These are phyloP conservation scores for Aspergillus baeticus DNA, from an alignment of 495 filamentous ascomycete species.

Conservation along the genomic window DNA sequence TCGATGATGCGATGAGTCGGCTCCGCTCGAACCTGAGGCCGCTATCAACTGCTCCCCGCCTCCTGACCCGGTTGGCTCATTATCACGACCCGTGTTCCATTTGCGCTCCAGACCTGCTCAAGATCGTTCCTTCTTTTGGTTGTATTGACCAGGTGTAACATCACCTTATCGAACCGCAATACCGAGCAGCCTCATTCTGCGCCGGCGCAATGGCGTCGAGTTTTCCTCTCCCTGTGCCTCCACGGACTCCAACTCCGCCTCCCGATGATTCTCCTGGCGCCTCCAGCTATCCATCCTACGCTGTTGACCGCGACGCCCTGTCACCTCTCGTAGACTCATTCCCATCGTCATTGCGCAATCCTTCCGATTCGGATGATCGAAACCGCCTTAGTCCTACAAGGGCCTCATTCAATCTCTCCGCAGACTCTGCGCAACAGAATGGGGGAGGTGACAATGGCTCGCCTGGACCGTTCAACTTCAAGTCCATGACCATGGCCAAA, in stretches of 20 bases:
- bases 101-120: background rate
- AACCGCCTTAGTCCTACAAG: slow-evolving; percentile 40
- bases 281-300: slow-evolving; percentile 11
- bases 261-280: slow-evolving; percentile 46
- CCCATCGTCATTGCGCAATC: slow-evolving; percentile 21
- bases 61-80: slow-evolving; percentile 1
- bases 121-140: background rate
- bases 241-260: slow-evolving; percentile 68
- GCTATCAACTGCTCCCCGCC: slow-evolving; percentile 7
- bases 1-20: slow-evolving; percentile 40
- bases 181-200: background rate
- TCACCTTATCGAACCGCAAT: background rate
- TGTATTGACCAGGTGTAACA: background rate
- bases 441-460: slow-evolving; percentile 39
- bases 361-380: slow-evolving; percentile 25
- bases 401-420: slow-evolving; percentile 42
- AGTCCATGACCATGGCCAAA: slow-evolving; percentile 76
- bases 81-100: no score
- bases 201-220: slow-evolving; percentile 51
- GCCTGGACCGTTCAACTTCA: slow-evolving; percentile 91
- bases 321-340: slow-evolving; percentile 60
- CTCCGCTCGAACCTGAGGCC: slow-evolving; percentile 24
- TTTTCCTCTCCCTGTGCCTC: slow-evolving; percentile 62
- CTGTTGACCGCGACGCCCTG: slow-evolving; percentile 59
- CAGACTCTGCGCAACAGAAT: slow-evolving; percentile 37